phyloP scores from a whole-genome alignment of 2,329 filamentous ascomycete genomes.

The Emergomyces pasteurianus region DNA sequence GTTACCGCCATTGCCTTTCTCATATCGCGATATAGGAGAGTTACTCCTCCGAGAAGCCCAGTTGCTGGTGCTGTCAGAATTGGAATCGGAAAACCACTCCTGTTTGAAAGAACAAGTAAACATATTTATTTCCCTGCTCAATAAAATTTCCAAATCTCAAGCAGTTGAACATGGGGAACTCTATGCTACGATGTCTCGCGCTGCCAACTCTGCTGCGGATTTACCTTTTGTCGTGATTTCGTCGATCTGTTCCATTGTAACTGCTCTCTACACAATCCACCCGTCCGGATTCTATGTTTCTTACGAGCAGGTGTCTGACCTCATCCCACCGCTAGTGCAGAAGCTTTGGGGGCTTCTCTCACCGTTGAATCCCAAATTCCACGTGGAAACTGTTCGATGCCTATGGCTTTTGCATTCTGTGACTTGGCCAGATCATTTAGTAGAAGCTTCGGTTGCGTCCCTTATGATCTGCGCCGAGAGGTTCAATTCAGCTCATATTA shows the following conservation, averaged over 20 bases:
- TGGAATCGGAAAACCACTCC: conserved; percentile 19
- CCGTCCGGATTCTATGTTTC: conserved; percentile 25
- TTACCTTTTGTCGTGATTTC: conserved; percentile 26
- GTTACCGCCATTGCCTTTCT: conserved; percentile 48
- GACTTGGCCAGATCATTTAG: conserved; percentile 53
- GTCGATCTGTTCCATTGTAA: conserved; percentile 39
- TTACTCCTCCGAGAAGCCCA: conserved; percentile 52
- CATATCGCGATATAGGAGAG: conserved; percentile 44
- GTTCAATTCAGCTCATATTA: conserved; percentile 17
- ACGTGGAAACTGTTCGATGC: conserved; percentile 79
- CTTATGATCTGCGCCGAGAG: conserved; percentile 50
- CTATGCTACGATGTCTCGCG: conserved; percentile 23
- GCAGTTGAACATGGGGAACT: conserved; percentile 24
- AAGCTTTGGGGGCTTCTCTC: conserved; percentile 72
- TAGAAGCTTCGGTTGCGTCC: conserved; percentile 65
- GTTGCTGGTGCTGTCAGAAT: conserved; percentile 22
- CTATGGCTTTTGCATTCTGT: conserved; percentile 78
- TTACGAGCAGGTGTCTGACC: conserved; percentile 40
- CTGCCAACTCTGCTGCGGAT: conserved; percentile 15
- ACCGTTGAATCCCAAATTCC: conserved; percentile 75
- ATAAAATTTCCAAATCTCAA: conserved; percentile 27
- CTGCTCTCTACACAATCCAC: conserved; percentile 27
- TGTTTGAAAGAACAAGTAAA: conserved; percentile 48
- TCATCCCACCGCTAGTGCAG: conserved; percentile 57
- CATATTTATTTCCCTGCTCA: conserved; percentile 42